Percentiles rank a stretch among this genome's conserved stretches.
Evolutionary conservation across 306 rosid genomes (phyloP).

Genomic region (Alnus glutinosa): DNA sequence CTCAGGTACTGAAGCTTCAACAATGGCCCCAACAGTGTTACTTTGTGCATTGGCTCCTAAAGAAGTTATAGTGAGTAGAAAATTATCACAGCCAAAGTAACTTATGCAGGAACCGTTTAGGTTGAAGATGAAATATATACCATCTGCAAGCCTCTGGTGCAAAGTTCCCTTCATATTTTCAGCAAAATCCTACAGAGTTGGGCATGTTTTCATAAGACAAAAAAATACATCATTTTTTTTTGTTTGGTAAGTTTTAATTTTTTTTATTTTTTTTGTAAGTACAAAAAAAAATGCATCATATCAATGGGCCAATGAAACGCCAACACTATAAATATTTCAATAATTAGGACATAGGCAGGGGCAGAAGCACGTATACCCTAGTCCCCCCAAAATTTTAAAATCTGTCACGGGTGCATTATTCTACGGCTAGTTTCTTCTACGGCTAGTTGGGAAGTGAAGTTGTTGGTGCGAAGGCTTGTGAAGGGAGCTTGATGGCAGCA

Average conservation of each 20-base stretch:
- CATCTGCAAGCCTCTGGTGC: constrained; percentile 91
- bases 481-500: no score
- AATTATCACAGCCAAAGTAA: constrained; percentile 15
- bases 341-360: not conserved
- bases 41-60: constrained; percentile 83
- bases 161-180: constrained; percentile 77
- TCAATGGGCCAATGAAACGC: constrained; percentile 10
- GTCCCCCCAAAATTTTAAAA: no score
- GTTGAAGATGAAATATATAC: constrained; percentile 41
- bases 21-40: constrained; percentile 42
- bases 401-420: no score
- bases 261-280: no score
- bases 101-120: constrained; percentile 6
- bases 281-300: constrained; percentile 13
- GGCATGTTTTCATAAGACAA: constrained; percentile 1
- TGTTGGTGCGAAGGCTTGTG: no score
- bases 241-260: no score
- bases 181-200: constrained; percentile 57
- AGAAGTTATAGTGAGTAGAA: constrained; percentile 26
- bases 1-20: constrained; percentile 60
- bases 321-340: not conserved
- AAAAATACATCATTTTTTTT: no score
- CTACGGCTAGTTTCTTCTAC: no score
- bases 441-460: no score
- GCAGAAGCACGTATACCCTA: no score